A percentile compares a stretch with the other conserved stretches of the same genome.
Conservation (phyloP, 2,329 filamentous ascomycete species). For the Didymella sp. region DNA sequence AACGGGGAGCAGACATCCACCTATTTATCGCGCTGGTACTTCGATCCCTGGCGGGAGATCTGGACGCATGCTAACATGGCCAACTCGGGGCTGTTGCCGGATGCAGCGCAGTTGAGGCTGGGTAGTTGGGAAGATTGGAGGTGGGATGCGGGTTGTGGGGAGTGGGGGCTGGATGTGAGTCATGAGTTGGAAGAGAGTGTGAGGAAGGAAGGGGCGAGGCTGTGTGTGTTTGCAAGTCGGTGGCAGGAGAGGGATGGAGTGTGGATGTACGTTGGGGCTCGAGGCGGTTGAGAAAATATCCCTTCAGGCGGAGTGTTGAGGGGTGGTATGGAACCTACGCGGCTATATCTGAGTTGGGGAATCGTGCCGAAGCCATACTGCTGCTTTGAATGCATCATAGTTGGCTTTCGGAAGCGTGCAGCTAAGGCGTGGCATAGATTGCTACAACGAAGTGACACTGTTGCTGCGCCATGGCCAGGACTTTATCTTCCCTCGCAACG, state of each 20-base stretch:
- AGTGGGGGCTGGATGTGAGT: slow-evolving; percentile 17
- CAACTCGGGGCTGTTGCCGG: slow-evolving; percentile 6
- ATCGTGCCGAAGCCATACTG: no score
- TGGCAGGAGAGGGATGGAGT: slow-evolving; percentile 10
- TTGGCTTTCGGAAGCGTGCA: no score
- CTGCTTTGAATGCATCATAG: no score
- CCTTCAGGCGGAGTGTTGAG: no score
- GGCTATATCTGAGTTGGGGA: no score
- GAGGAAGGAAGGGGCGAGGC: neutral
- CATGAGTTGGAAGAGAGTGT: slow-evolving; percentile 2
- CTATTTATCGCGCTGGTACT: slow-evolving; percentile 12
- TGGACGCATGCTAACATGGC: slow-evolving; percentile 16
- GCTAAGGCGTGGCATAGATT: no score
- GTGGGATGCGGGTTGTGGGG: slow-evolving; percentile 11
- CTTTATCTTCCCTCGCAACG: no score
- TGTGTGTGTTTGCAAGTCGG: slow-evolving; percentile 11
- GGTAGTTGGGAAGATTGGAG: slow-evolving; percentile 13
- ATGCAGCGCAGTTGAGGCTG: slow-evolving; percentile 11
- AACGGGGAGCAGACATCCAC: neutral
- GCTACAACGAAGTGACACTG: no score
- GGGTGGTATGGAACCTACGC: no score
- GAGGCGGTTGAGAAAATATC: no score
- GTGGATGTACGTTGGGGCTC: slow-evolving; percentile 17
- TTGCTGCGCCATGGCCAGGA: no score
- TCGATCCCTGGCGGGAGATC: slow-evolving; percentile 1